Conservation (phyloP, 2,329 filamentous ascomycete species). For the Aquanectria penicillioides region DNA sequence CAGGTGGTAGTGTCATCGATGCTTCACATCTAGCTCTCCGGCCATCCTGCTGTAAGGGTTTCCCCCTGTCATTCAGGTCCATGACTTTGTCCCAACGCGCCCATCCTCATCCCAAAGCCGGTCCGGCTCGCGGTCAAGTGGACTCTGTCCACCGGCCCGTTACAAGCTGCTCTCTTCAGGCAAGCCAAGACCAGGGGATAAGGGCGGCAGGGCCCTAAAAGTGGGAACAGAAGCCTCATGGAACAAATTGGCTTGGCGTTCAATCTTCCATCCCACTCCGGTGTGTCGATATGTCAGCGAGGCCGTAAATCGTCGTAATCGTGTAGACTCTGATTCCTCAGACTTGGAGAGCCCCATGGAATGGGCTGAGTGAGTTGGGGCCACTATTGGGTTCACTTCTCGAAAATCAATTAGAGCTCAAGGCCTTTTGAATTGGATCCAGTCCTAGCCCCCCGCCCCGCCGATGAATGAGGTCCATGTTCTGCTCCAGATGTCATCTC, state of each 20-base stretch:
- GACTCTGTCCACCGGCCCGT: neutral
- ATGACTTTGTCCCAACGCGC: neutral
- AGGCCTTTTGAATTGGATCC: too few relatives aligned
- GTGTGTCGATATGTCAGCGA: constrained; percentile 34
- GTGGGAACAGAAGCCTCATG: constrained; percentile 30
- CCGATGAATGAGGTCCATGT: neutral
- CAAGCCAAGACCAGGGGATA: constrained; percentile 11
- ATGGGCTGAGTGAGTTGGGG: constrained; percentile 23
- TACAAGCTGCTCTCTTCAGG: neutral
- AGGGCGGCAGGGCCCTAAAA: constrained; percentile 13
- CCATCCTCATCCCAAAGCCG: constrained; percentile 9
- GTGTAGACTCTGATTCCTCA: constrained; percentile 32
- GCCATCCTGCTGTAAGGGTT: too few relatives aligned
- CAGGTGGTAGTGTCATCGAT: too few relatives aligned
- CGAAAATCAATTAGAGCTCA: neutral
- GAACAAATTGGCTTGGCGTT: constrained; percentile 31
- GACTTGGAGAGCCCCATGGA: constrained; percentile 2
- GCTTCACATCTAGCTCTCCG: too few relatives aligned
- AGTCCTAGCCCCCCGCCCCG: too few relatives aligned
- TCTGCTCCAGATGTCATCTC: constrained; percentile 10
- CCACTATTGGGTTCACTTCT: constrained; percentile 2
- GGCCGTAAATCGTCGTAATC: constrained; percentile 31
- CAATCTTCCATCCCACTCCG: constrained; percentile 28
- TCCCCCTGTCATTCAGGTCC: constrained; percentile 1
- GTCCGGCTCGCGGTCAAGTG: constrained; percentile 23